Base-by-base conservation (phyloP, 1,284 basidiomycete species). In the Marasmius fiardii region DNA sequence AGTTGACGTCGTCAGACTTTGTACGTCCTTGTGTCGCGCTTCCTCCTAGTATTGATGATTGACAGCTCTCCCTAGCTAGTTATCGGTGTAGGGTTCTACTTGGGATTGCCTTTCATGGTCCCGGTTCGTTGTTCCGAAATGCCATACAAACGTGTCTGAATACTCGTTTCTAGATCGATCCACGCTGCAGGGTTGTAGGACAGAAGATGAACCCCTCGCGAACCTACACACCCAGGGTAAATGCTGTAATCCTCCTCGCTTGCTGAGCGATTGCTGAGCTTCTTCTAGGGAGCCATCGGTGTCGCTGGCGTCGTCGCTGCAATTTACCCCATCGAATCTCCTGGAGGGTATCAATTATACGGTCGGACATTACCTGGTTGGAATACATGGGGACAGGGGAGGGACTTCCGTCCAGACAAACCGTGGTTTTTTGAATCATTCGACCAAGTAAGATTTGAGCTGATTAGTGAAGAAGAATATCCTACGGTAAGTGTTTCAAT, bases 141-240 rank as follows among this genome's bases (percentile, higher is more conserved):
- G n/a, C n/a, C n/a, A n/a, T n/a, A n/a, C n/a, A 23, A 24, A 49
- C 21, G 4, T 24, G 21, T 7, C 43, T 35, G 41, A 18, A 10
- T n/a, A 41, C 44, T n/a, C 23, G 8, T 28, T 56, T 41, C 14
- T 52, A 84, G 83, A 73, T 87, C 23, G 83, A 88, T 63, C 86
- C 85, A 3, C 70, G 82, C 31, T 82, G 79, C 62, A 73, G 85
- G 37, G 64, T 86, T 0, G 75, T 81, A 3, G 82, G 80, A 0
- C 83, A 85, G 57, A 85, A 86, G 63, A 84, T 85, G 81, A 85
- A 85, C 55, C 83, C 83, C 0, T 84, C 84, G 0, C 70, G 83
- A 16, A 85, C 81, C 1, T 82, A 73, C 53, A 85, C 83, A 0
- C 82, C 83, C 12, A 73, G 80, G 26, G 82, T 83, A 63, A 53